Percentiles rank a stretch among this genome's conserved stretches.
phyloP scores from a whole-genome alignment of 148 eudicot genomes.

The Silene uniflora region DNA sequence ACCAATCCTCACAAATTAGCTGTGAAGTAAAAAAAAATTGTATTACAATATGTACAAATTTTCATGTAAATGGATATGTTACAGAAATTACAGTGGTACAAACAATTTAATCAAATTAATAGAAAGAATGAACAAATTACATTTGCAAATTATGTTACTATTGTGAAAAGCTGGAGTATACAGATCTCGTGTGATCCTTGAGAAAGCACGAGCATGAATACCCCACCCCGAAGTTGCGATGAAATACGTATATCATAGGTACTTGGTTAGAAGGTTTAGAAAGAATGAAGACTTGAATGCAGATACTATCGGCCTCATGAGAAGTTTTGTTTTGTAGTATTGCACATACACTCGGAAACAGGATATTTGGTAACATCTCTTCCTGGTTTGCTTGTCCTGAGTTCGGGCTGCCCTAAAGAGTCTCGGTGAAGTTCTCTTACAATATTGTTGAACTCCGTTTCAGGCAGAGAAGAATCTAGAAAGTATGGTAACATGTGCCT shows the following conservation, averaged over 20 bases:
- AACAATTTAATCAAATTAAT: slow-evolving; percentile 17
- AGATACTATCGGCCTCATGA: slow-evolving; percentile 12
- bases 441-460: slow-evolving; percentile 59
- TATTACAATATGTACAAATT: slow-evolving; percentile 31
- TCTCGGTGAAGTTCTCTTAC: slow-evolving; percentile 69
- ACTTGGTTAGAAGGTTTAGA: neutral
- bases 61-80: slow-evolving; percentile 23
- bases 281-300: neutral
- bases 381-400: slow-evolving; percentile 70
- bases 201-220: neutral
- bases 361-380: slow-evolving; percentile 95
- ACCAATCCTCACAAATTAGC: no score
- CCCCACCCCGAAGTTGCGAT: neutral
- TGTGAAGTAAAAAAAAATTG: neutral
- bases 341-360: slow-evolving; percentile 91
- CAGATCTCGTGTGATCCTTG: neutral
- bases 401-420: slow-evolving; percentile 83
- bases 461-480: slow-evolving; percentile 67
- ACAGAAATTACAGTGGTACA: slow-evolving; percentile 4
- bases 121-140: slow-evolving; percentile 27
- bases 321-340: slow-evolving; percentile 20
- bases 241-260: neutral
- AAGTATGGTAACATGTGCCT: slow-evolving; percentile 82
- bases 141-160: slow-evolving; percentile 13
- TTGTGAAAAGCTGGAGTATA: neutral